Percentiles rank a stretch among this genome's conserved stretches.
phyloP scores from a whole-genome alignment of 345 rosid genomes.

The Aquilaria yunnanensis region DNA sequence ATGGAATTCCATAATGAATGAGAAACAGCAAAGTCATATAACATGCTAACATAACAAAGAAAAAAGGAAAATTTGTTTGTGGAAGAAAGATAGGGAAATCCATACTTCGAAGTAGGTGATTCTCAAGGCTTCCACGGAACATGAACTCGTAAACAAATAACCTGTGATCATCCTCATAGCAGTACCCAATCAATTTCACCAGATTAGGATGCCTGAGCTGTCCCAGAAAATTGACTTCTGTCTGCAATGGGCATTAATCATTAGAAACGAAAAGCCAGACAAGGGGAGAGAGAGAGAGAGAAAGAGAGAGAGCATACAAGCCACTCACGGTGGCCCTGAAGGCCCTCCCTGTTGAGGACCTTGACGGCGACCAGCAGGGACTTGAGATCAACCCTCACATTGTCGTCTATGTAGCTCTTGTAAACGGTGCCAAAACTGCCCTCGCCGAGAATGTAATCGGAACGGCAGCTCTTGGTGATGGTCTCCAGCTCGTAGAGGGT shows the following conservation, averaged over 20 bases:
- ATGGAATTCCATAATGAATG: no score
- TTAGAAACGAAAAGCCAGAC: no score
- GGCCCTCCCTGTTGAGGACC: constrained; percentile 89
- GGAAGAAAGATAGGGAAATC: neutral
- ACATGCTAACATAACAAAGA: no score
- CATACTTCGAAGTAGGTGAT: constrained; percentile 85
- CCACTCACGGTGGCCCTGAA: constrained; percentile 95
- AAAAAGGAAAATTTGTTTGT: neutral
- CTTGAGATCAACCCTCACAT: constrained; percentile 81
- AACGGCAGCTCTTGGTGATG: constrained; percentile 86
- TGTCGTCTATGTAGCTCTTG: constrained; percentile 89
- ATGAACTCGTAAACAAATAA: constrained; percentile 85
- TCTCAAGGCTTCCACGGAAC: constrained; percentile 89
- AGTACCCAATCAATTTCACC: constrained; percentile 82
- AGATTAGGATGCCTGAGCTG: constrained; percentile 92
- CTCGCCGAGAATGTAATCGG: constrained; percentile 85
- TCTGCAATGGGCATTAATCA: neutral
- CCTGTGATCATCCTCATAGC: constrained; percentile 83
- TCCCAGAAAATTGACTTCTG: constrained; percentile 53
- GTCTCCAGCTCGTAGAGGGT: constrained; percentile 81
- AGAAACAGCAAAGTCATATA: no score
- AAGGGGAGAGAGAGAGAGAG: neutral
- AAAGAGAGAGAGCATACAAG: constrained; percentile 33
- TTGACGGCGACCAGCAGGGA: constrained; percentile 93
- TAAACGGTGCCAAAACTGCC: constrained; percentile 91